Conservation (phyloP, 2,329 filamentous ascomycete species). For the Penicillium sp. region DNA sequence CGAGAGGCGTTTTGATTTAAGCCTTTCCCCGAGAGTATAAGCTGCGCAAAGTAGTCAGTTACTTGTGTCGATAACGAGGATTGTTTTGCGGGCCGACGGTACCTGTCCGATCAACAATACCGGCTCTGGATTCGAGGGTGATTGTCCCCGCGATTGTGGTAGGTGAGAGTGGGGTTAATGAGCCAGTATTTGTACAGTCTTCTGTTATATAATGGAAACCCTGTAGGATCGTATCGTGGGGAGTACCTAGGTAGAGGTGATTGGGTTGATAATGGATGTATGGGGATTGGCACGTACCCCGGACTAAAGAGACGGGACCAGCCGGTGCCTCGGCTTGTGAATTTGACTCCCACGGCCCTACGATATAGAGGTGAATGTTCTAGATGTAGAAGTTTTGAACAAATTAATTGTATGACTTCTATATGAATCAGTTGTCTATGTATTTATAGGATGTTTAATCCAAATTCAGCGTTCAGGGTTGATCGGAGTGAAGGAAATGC, state of each 20-base stretch:
- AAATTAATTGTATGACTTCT: neutral
- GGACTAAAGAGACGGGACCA: slow-evolving; percentile 7
- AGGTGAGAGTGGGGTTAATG: neutral
- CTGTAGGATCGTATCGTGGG: neutral
- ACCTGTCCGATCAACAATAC: neutral
- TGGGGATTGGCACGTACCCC: slow-evolving; percentile 4
- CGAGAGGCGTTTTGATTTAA: neutral
- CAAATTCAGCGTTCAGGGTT: neutral
- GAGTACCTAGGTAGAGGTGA: neutral
- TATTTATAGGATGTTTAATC: neutral
- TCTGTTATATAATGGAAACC: neutral
- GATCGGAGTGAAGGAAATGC: neutral
- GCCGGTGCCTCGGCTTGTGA: slow-evolving; percentile 20
- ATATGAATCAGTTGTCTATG: neutral
- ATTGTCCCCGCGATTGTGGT: neutral
- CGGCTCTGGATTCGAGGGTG: neutral
- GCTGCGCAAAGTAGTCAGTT: neutral
- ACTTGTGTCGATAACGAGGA: neutral
- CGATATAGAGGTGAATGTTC: neutral
- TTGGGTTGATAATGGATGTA: neutral
- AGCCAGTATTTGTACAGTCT: neutral
- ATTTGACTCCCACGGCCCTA: neutral
- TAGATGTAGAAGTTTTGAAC: neutral
- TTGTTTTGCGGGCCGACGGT: neutral
- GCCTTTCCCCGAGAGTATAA: neutral